Base-by-base conservation (phyloP, 148 eudicot genomes). In the Oxyria digyna region DNA sequence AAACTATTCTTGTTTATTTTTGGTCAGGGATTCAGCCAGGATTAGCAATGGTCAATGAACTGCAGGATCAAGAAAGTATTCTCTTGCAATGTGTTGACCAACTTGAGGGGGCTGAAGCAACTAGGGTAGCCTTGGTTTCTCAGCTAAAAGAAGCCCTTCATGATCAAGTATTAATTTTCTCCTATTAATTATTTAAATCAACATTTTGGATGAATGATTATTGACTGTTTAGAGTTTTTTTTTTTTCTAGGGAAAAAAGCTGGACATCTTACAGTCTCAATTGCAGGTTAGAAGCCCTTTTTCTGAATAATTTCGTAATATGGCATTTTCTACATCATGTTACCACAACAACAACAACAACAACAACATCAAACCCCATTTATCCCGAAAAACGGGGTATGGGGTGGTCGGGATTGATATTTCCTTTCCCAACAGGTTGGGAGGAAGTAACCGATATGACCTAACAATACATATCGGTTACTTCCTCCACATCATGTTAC, bases 81-180 rank as follows among this genome's bases (percentile, higher is more conserved):
- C 85, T 94, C 71, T 69, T 85, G 72, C 80, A 87, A 67, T 86
- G 87, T 74, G 79, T 86, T 71, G 72, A 29, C 37, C 89, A 94
- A 78, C 89, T 94, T 74, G 89, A 86, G 76, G 76, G 81, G 78
- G 83, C 86, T 81, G 92, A 86, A 81, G 78, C 84, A 71, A 76
- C 80, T 49, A 81, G 97, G 78, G 75, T 43, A 43, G 70, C 83
- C 38, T 75, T 94, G 80, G 81, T 82, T 77, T 85, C 86, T 68
- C 81, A 85, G 79, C 88, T 94, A 67, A 86, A 78, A 76, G 96
- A 85, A 67, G 98, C 97, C 66, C 81, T 90, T 72, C 78, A 77
- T 63, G 97, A 90, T 71, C 95, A 94, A 80, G 98, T 94, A 82
- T 70, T 74, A 20, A 63, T 67, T 52, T 68, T 11, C 52, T 23